These are phyloP conservation scores for Amoebophrya sp. DNA, from an alignment of 169 alveolate species.

Conservation along the genomic window DNA sequence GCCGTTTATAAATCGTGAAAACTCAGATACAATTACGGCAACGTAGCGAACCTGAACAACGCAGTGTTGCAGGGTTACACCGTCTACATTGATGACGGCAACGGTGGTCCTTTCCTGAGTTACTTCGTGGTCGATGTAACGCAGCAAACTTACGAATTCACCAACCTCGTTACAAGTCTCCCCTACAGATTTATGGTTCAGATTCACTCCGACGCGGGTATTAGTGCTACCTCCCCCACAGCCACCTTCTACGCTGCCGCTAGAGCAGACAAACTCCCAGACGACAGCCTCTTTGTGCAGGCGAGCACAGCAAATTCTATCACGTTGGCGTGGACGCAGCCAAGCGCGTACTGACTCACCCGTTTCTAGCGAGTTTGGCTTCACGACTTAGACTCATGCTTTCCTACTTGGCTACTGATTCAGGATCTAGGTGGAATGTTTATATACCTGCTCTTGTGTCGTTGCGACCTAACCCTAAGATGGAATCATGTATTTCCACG, in stretches of 20 bases:
- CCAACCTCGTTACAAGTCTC: not conserved
- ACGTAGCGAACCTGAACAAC: not conserved
- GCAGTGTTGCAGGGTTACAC: slow-evolving; percentile 22
- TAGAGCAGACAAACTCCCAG: not conserved
- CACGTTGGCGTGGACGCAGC: slow-evolving; percentile 11
- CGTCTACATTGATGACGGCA: not conserved
- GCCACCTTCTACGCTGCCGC: not conserved
- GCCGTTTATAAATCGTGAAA: too few relatives aligned
- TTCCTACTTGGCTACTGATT: too few relatives aligned
- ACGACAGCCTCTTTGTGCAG: not conserved
- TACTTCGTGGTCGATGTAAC: not conserved
- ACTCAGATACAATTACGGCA: not conserved
- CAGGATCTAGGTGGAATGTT: too few relatives aligned
- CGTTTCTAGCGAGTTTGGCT: not conserved
- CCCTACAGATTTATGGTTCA: not conserved
- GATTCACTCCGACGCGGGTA: not conserved
- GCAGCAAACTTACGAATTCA: not conserved
- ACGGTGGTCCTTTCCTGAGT: not conserved
- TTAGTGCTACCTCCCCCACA: not conserved
- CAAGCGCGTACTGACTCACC: not conserved
- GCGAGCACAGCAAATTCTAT: not conserved
- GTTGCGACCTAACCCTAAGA: too few relatives aligned
- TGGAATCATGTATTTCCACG: too few relatives aligned
- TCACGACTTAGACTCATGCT: too few relatives aligned
- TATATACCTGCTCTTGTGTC: too few relatives aligned